Evolutionary conservation across 306 rosid genomes (phyloP), one percentile per base, ranked within the genome.

Genomic region (Cicer yamashitae): DNA sequence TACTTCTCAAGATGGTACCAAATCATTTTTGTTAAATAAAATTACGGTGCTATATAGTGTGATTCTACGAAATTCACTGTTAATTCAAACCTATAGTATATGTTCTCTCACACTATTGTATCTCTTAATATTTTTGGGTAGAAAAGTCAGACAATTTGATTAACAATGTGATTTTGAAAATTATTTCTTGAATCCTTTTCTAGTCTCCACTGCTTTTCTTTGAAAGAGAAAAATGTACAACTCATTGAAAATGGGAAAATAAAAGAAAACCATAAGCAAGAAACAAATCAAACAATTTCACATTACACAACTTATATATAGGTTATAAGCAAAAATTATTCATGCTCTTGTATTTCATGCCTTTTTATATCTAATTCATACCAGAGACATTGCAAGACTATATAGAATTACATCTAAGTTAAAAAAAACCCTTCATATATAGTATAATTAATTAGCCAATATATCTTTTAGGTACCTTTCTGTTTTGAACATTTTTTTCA

Each of bases 281-380:
- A 38, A 76, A 34, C 56, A 41, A 54, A 62, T 34, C 48, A 73
- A 65, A 20, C 48, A 7, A 7, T 37, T 70, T 70, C 70, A 77
- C 51, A 75, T 65, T 45, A 72, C 63, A 78, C 69, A 79, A 62
- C 65, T 80, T 67, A 78, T 69, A 79, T 38, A 47, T 79, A 63
- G 47, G 4, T 73, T 61, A 77, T 50, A 46, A 82, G 78, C 83
- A 44, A 73, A 71, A 84, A 38, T n/a, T 61, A 63, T 80, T 53
- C 61, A 67, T 38, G 69, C 77, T 77, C 70, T 74, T 77, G 40
- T 67, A 66, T 77, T 40, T 70, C 43, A 25, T 74, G 51, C 30
- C 7, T 12, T 25, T 25, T 3, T 14, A 65, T 74, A 41, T 45
- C 48, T 70, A 67, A 54, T 70, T 52, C 74, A 80, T 67, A 71